Conservation (phyloP, 495 filamentous ascomycete genomes). For the Penicillium cataractarum region DNA sequence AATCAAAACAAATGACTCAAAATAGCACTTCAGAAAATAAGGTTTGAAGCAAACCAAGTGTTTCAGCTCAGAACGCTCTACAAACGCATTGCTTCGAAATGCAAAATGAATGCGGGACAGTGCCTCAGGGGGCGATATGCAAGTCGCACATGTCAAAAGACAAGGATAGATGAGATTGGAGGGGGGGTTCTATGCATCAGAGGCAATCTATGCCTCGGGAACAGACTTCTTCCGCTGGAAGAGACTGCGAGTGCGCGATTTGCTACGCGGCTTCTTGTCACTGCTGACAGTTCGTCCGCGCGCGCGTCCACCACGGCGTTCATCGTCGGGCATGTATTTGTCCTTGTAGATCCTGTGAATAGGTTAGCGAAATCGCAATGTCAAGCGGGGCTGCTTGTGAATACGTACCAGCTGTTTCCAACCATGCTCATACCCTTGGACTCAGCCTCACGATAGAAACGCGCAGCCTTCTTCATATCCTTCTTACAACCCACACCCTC, state of each 20-base stretch:
- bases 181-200: constrained; percentile 6
- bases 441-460: constrained; percentile 87
- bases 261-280: constrained; percentile 65
- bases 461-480: constrained; percentile 91
- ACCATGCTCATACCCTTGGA: constrained; percentile 95
- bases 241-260: constrained; percentile 66
- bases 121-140: constrained; percentile 2
- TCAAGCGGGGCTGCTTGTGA: neutral
- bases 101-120: constrained; percentile 14
- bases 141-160: constrained; percentile 13
- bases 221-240: constrained; percentile 66
- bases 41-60: constrained; percentile 10
- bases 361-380: constrained; percentile 13
- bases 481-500: constrained; percentile 89
- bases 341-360: constrained; percentile 83
- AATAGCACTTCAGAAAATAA: neutral
- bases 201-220: constrained; percentile 35
- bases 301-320: constrained; percentile 40
- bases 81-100: constrained; percentile 23
- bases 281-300: constrained; percentile 42
- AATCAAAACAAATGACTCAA: constrained; percentile 12
- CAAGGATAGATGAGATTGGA: constrained; percentile 4
- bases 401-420: constrained; percentile 90
- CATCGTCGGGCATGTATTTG: constrained; percentile 86
- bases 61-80: constrained; percentile 26